Base-by-base conservation (phyloP, 176 grass and related monocot genomes). In the Poa annua region DNA sequence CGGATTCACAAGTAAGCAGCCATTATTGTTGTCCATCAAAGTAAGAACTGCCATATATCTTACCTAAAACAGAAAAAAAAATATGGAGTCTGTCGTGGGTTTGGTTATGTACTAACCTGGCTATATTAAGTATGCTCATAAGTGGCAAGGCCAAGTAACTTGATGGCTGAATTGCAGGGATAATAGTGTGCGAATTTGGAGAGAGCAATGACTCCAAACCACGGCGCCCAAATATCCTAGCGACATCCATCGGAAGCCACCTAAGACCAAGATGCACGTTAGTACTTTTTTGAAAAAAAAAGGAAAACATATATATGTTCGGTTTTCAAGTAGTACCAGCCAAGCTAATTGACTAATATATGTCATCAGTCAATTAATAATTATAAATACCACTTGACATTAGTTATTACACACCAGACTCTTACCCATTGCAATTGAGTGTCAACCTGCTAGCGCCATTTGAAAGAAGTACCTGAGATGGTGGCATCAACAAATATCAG, bases 121-220 rank as follows among this genome's bases (percentile, higher is more conserved):
- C 96, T 87, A 99, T 96, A 86, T 90, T 96, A 81, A 99, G 93
- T 88, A 99, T 90, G 87, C 96, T 96, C 91, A 90, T 90, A 59
- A 99, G 93, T 85, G 96, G 96, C 56, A 99, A 90, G 7, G 93
- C 81, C 85, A 99, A 85, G 80, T 96, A 99, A 86, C 81, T 90
- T 33, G 96, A 99, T 59, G 81, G 91, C 70, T 87, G 77, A 85
- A 94, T 96, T 66, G 81, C 77, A 81, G 96, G 93, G 19, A 99
- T 71, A 47, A 42, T 81, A 2, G 84, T 86, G 34, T 81, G 83
- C 71, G 91, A 93, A 92, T 99, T 94, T 20, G 96, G 93, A 85
- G 89, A 80, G 88, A 99, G 91, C 50, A 99, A 90, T 69, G 85
- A 78, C 55, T 94, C 88, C 80, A 99, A 65, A 66, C 67, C 93